These are phyloP conservation scores for Fennellomyces sp. DNA, from an alignment of 371 early-diverging fungal genomes.

Conservation along the genomic window DNA sequence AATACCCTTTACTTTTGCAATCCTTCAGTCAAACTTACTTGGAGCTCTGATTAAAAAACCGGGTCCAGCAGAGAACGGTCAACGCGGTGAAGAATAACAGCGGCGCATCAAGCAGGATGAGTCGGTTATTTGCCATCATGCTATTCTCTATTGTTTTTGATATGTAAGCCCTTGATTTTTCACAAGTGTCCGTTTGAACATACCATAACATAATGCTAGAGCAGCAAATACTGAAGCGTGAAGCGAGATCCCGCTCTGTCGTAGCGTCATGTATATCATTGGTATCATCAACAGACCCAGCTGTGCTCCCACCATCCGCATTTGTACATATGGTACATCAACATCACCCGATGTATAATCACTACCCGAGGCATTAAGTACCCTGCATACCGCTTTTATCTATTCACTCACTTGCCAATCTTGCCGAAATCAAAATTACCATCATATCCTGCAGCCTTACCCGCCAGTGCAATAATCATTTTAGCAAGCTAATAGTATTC, in stretches of 20 bases:
- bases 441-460: constrained; percentile 79
- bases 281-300: constrained; percentile 80
- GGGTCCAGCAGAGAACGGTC: constrained; percentile 76
- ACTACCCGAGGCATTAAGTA: too few relatives aligned
- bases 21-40: constrained; percentile 1
- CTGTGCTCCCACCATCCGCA: constrained; percentile 78
- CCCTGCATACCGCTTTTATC: not conserved
- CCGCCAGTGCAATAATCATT: constrained; percentile 85
- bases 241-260: constrained; percentile 73
- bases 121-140: constrained; percentile 84
- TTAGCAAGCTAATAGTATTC: constrained; percentile 77
- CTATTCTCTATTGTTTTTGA: constrained; percentile 81
- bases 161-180: too few relatives aligned
- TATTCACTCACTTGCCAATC: constrained; percentile 73
- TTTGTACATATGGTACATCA: constrained; percentile 82
- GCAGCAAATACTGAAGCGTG: constrained; percentile 73
- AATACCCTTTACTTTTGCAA: not conserved
- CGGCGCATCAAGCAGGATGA: constrained; percentile 90
- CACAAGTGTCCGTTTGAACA: too few relatives aligned
- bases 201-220: constrained; percentile 71
- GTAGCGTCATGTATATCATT: constrained; percentile 80
- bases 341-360: constrained; percentile 38
- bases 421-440: constrained; percentile 86
- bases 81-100: constrained; percentile 83
- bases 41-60: constrained; percentile 67